Evolutionary conservation across 257 asterid genomes (phyloP).

Genomic region (Scutellaria barbata): DNA sequence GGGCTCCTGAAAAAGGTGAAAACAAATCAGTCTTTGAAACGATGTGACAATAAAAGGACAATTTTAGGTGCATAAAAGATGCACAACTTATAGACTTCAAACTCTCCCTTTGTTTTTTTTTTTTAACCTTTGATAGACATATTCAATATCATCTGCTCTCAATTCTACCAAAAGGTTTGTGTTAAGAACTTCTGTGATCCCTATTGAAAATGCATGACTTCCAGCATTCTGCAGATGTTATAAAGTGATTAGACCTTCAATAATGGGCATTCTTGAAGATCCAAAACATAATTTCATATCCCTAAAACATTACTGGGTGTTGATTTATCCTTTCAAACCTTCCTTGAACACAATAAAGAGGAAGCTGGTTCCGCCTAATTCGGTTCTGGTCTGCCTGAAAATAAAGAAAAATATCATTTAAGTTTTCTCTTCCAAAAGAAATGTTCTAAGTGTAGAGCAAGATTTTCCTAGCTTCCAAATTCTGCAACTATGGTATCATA

Average conservation of each 20-base stretch:
- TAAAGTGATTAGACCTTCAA: constrained; percentile 35
- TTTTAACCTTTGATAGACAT: constrained; percentile 92
- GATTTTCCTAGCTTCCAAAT: background rate
- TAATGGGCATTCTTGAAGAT: constrained; percentile 24
- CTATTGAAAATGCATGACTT: constrained; percentile 84
- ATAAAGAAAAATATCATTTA: constrained; percentile 16
- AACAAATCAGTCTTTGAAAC: constrained; percentile 8
- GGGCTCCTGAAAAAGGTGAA: constrained; percentile 71
- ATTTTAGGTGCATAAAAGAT: background rate
- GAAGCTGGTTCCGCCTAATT: constrained; percentile 84
- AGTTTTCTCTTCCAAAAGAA: background rate
- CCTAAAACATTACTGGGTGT: constrained; percentile 86
- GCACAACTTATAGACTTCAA: too few relatives aligned
- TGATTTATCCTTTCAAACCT: constrained; percentile 95
- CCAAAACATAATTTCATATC: constrained; percentile 28
- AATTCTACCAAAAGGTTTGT: constrained; percentile 86
- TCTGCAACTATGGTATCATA: background rate
- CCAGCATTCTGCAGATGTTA: constrained; percentile 74
- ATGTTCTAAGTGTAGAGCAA: background rate
- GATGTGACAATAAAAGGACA: background rate
- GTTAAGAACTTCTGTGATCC: constrained; percentile 90
- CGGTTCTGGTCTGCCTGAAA: constrained; percentile 93
- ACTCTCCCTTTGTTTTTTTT: too few relatives aligned
- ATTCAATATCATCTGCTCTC: constrained; percentile 94
- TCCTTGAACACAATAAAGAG: constrained; percentile 87